Base-by-base conservation (phyloP, 2,329 filamentous ascomycete genomes). In the Pseudopyrenochaeta lycopersici region DNA sequence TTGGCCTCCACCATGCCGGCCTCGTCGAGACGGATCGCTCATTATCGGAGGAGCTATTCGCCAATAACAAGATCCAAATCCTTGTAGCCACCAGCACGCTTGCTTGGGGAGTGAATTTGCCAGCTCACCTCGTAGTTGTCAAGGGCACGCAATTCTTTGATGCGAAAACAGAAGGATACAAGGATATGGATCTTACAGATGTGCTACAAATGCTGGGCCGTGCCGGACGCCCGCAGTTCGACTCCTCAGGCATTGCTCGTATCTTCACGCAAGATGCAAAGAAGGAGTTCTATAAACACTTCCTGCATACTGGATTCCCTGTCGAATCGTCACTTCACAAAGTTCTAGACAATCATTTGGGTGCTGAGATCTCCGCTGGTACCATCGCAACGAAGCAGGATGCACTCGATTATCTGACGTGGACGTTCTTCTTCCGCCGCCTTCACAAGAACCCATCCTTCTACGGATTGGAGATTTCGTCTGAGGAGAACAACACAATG, bases 241-340 rank as follows among this genome's bases (percentile, higher is more conserved):
- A 99, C 76, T 90, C 89, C 48, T 96, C 93, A 0, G 95, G 96
- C 62, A 96, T 99, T 52, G 96, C 95, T 9, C 89, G 94, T 27
- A 99, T 99, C 71, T 97, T 99, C 72, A 99, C 95, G 0, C 93
- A 99, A 69, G 93, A 98, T 68, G 82, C 94, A 2, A 99, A 98
- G 82, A 99, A 99, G 78, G 92, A 96, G 54, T 99, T 99, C 76
- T 99, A 99, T 80, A 99, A 99, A 80, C 95, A 99, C 78, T 99
- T 99, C 79, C 78, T 99, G 49, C 95, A 99, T 72, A 98, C 94
- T 0, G 96, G 95, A 1, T 99, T 99, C 74, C 96, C 95, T 0
- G 95, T 99, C 10, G 95, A 99, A 75, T 97, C 93, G 0, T 96
- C 93, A 0, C 82, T 99, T 33, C 95, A 99, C 77, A 97, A 96